Evolutionary conservation across 164 flowering plant species (phyloP).

Genomic region (Nymphaea thermarum): DNA sequence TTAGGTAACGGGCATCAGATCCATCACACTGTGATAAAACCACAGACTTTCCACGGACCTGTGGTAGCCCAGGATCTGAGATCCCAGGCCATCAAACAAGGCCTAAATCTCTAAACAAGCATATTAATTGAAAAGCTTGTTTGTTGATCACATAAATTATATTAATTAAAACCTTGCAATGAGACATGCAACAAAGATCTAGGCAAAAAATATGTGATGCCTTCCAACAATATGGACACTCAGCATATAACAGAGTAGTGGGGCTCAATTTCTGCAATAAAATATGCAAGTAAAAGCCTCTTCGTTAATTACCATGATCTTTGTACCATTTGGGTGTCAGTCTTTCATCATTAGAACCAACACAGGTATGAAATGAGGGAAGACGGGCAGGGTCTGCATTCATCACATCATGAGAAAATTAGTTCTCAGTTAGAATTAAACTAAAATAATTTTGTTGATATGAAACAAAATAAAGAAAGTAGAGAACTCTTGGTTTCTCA

Average conservation of each 20-base stretch:
- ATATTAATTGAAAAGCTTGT: too few relatives aligned
- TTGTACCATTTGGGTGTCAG: conserved; percentile 89
- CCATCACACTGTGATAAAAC: too few relatives aligned
- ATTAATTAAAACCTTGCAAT: neutral
- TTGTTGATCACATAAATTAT: too few relatives aligned
- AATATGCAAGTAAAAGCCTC: conserved; percentile 10
- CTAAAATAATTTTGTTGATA: too few relatives aligned
- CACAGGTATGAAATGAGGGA: conserved; percentile 93
- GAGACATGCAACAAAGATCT: neutral
- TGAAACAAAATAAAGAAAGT: too few relatives aligned
- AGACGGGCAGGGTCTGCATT: conserved; percentile 79
- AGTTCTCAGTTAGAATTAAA: too few relatives aligned
- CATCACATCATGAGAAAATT: neutral
- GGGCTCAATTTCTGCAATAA: conserved; percentile 59
- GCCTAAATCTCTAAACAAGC: too few relatives aligned
- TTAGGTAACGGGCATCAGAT: too few relatives aligned
- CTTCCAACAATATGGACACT: neutral
- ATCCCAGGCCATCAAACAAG: too few relatives aligned
- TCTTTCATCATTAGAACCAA: conserved; percentile 79
- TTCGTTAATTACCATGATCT: conserved; percentile 57
- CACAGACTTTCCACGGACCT: too few relatives aligned
- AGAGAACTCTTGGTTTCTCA: too few relatives aligned
- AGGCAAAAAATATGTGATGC: neutral
- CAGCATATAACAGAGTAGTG: neutral
- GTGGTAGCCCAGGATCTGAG: too few relatives aligned